phyloP scores from a whole-genome alignment of 2,329 filamentous ascomycete species.

The Monilinia aucupariae region DNA sequence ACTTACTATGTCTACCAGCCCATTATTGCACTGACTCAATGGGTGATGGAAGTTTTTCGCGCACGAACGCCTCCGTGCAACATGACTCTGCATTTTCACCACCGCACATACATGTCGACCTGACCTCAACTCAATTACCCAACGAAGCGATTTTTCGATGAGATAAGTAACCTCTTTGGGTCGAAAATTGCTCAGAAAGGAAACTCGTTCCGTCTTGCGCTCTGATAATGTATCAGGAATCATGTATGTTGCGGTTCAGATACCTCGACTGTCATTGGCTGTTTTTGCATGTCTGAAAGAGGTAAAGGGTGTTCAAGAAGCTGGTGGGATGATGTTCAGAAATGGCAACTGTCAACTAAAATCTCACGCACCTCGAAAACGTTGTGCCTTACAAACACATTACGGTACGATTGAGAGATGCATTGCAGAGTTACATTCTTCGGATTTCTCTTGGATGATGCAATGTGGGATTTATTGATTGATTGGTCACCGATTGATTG shows the following conservation, averaged over 20 bases:
- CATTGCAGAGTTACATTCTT: constrained; percentile 13
- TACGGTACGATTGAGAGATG: background rate
- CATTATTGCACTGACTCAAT: background rate
- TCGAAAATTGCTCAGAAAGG: background rate
- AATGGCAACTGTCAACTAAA: background rate
- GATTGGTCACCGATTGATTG: too few relatives aligned
- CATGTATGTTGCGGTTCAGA: constrained; percentile 1
- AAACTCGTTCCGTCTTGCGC: constrained; percentile 6
- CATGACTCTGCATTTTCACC: background rate
- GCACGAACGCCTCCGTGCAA: background rate
- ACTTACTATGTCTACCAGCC: background rate
- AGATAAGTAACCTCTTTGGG: background rate
- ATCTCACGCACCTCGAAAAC: background rate
- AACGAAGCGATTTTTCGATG: background rate
- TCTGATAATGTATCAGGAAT: background rate
- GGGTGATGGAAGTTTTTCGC: background rate
- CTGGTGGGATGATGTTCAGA: background rate
- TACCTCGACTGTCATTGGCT: background rate
- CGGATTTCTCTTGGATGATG: background rate
- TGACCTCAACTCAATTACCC: background rate
- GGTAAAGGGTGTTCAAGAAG: background rate
- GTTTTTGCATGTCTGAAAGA: constrained; percentile 1
- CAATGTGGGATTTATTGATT: background rate
- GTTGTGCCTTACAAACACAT: background rate
- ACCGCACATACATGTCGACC: background rate